phyloP scores from a whole-genome alignment of 2,329 filamentous ascomycete genomes.

The Chaetomium olivaceum region DNA sequence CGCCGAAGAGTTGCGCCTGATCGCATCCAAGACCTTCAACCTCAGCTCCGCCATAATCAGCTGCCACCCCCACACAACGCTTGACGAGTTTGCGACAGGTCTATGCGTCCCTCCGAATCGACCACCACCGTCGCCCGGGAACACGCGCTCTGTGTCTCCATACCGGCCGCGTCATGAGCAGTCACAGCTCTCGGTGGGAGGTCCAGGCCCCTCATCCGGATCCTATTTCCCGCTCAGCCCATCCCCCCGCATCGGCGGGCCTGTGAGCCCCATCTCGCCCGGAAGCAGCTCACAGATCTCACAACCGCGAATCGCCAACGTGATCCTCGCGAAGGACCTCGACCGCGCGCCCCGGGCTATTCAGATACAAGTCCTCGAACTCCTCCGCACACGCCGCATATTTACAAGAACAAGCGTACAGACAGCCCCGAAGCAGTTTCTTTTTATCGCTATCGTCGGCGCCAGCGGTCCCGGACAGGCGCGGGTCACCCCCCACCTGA shows the following conservation, averaged over 20 bases:
- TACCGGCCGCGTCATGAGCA: conserved; percentile 28
- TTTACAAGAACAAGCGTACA: conserved; percentile 75
- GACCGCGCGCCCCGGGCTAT: conserved; percentile 71
- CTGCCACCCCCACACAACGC: conserved; percentile 70
- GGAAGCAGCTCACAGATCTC: conserved; percentile 19
- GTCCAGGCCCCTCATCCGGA: conserved; percentile 20
- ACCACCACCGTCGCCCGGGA: conserved; percentile 37
- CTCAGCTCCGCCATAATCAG: conserved; percentile 69
- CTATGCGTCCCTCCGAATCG: conserved; percentile 59
- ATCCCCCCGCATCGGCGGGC: conserved; percentile 17
- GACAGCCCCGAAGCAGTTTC: conserved; percentile 72
- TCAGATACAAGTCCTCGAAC: conserved; percentile 77
- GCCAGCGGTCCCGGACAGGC: conserved; percentile 37
- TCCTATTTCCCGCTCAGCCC: conserved; percentile 33
- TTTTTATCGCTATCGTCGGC: conserved; percentile 72
- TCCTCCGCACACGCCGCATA: conserved; percentile 77
- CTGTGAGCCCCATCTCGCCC: conserved; percentile 25
- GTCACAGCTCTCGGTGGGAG: conserved; percentile 21
- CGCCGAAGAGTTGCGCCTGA: conserved; percentile 70
- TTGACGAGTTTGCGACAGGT: conserved; percentile 76
- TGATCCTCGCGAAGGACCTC: conserved; percentile 80
- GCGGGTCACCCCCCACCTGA: conserved; percentile 60
- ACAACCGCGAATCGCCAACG: conserved; percentile 65
- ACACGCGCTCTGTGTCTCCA: conserved; percentile 33
- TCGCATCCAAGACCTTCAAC: conserved; percentile 70